Conservation (phyloP, 495 filamentous ascomycete genomes). For the Usnea hakonensis region DNA sequence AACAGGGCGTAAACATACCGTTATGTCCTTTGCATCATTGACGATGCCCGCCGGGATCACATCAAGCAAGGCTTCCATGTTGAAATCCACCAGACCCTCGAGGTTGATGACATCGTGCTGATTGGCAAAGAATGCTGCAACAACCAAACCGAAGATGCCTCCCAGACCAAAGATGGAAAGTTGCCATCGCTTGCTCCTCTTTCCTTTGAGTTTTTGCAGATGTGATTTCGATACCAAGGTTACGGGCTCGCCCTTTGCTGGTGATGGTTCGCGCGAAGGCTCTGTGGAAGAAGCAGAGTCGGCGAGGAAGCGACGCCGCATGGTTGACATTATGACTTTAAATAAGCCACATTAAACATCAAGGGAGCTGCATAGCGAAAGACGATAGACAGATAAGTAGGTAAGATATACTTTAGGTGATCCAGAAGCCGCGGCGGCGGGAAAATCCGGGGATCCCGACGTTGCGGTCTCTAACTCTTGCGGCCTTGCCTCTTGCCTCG, state of each 20-base stretch:
- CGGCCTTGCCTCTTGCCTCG: no score
- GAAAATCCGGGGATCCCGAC: no score
- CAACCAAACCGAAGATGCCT: constrained; percentile 71
- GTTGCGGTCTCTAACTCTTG: background rate
- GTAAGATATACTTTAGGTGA: no score
- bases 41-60: constrained; percentile 75
- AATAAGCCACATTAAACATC: background rate
- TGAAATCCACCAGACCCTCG: constrained; percentile 70
- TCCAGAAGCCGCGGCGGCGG: no score
- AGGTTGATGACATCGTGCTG: constrained; percentile 79
- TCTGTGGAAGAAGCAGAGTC: constrained; percentile 16
- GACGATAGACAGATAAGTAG: background rate
- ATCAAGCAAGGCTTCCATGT: constrained; percentile 74
- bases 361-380: background rate
- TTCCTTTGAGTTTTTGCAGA: constrained; percentile 22
- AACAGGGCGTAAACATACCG: constrained; percentile 45
- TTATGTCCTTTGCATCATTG: constrained; percentile 72
- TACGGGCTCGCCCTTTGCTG: constrained; percentile 38
- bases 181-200: constrained; percentile 57
- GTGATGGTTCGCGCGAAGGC: constrained; percentile 35
- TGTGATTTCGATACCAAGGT: constrained; percentile 30
- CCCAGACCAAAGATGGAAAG: constrained; percentile 76
- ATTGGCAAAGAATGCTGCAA: constrained; percentile 76
- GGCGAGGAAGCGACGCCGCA: constrained; percentile 41
- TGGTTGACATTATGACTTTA: constrained; percentile 27